Evolutionary conservation across 1,139 yeast species (phyloP).

Genomic region (Kodamaea derodonti): DNA sequence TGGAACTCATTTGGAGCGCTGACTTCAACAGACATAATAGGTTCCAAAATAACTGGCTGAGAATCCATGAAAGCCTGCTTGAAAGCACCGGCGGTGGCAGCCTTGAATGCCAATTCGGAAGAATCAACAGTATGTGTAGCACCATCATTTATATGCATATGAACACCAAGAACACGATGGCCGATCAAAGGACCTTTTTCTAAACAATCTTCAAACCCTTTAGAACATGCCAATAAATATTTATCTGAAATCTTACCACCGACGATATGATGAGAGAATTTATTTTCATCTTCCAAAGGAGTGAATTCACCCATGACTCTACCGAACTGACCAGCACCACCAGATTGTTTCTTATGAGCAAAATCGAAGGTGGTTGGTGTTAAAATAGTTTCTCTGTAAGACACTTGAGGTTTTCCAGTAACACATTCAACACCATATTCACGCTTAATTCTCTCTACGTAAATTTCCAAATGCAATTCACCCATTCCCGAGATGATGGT

Average conservation of each 20-base stretch:
- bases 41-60: constrained; percentile 87
- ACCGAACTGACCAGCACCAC: constrained; percentile 99
- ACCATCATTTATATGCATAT: constrained; percentile 95
- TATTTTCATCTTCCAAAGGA: constrained; percentile 64
- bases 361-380: constrained; percentile 77
- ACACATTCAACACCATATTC: constrained; percentile 95
- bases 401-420: constrained; percentile 97
- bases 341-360: constrained; percentile 96
- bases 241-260: constrained; percentile 98
- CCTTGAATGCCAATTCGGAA: constrained; percentile 89
- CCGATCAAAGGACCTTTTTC: constrained; percentile 98
- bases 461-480: constrained; percentile 92
- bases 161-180: constrained; percentile 86
- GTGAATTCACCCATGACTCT: constrained; percentile 86
- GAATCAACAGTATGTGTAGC: constrained; percentile 97
- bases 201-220: constrained; percentile 92
- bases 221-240: constrained; percentile 88
- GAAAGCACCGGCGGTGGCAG: constrained; percentile 91
- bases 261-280: constrained; percentile 80
- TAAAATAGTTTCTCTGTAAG: constrained; percentile 92
- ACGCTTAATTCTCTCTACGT: constrained; percentile 96
- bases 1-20: constrained; percentile 97
- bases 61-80: constrained; percentile 83
- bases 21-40: constrained; percentile 89
- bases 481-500: constrained; percentile 99